These are phyloP conservation scores for Apiospora aurea DNA, from an alignment of 2,329 filamentous ascomycete species.

Conservation along the genomic window DNA sequence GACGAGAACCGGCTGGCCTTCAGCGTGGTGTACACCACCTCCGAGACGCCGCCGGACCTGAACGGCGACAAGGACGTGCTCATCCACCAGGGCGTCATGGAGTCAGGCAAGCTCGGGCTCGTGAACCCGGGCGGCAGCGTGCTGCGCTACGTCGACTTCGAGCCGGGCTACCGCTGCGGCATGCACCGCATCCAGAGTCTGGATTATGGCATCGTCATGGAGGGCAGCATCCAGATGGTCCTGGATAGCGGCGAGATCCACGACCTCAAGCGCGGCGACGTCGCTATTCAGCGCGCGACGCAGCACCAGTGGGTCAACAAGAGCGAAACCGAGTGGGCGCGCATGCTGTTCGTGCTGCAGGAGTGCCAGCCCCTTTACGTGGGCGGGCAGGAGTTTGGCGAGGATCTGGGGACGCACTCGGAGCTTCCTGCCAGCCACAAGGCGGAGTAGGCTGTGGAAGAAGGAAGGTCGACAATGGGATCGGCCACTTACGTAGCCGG, in stretches of 20 bases:
- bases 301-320: constrained; percentile 62
- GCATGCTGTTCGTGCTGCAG: constrained; percentile 53
- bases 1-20: constrained; percentile 46
- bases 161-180: constrained; percentile 48
- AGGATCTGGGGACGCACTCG: constrained; percentile 37
- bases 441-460: background rate
- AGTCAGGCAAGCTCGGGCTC: constrained; percentile 48
- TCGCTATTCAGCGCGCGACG: constrained; percentile 63
- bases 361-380: constrained; percentile 41
- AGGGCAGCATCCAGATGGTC: constrained; percentile 59
- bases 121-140: constrained; percentile 45
- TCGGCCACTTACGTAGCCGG: background rate
- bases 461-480: background rate
- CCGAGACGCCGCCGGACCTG: constrained; percentile 47
- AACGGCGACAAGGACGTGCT: constrained; percentile 49
- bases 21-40: constrained; percentile 51
- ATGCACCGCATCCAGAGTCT: constrained; percentile 63
- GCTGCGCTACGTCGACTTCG: constrained; percentile 56
- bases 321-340: constrained; percentile 54
- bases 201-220: constrained; percentile 62
- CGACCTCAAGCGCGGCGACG: constrained; percentile 56
- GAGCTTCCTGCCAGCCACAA: constrained; percentile 35
- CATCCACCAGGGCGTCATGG: constrained; percentile 43
- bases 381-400: constrained; percentile 37
- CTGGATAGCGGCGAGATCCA: constrained; percentile 59